Conservation (phyloP, 257 asterid species). For the Osmanthus fragrans region DNA sequence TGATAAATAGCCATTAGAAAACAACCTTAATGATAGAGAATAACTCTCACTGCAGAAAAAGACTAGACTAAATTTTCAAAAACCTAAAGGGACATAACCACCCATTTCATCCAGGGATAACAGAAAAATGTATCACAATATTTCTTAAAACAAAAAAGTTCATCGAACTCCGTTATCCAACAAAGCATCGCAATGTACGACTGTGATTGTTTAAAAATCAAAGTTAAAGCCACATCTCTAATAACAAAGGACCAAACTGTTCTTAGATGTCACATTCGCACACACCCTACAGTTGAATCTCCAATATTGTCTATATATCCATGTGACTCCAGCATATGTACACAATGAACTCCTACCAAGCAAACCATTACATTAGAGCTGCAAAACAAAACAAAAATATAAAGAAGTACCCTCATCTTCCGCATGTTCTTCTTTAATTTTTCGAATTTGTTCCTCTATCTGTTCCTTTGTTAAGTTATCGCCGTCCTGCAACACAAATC, state of each 20-base stretch:
- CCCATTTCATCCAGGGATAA: background rate
- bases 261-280: background rate
- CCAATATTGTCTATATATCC: background rate
- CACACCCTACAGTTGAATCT: background rate
- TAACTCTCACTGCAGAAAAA: background rate
- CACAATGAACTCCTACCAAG: slow-evolving; percentile 4
- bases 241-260: background rate
- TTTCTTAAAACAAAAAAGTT: background rate
- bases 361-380: slow-evolving; percentile 12
- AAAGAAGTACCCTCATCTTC: slow-evolving; percentile 84
- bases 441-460: slow-evolving; percentile 77
- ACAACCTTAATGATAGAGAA: background rate
- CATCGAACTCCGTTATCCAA: background rate
- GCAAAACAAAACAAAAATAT: background rate
- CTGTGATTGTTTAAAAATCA: background rate
- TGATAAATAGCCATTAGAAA: slow-evolving; percentile 18
- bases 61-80: background rate
- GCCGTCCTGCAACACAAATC: slow-evolving; percentile 57
- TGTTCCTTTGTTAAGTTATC: slow-evolving; percentile 85
- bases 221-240: background rate
- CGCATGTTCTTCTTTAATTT: slow-evolving; percentile 85
- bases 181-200: background rate
- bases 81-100: background rate
- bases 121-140: background rate
- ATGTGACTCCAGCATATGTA: slow-evolving; percentile 2